Evolutionary conservation across 202 grass and related monocot species (phyloP), one percentile per base, ranked within the genome.

Genomic region (Musa balbisiana): DNA sequence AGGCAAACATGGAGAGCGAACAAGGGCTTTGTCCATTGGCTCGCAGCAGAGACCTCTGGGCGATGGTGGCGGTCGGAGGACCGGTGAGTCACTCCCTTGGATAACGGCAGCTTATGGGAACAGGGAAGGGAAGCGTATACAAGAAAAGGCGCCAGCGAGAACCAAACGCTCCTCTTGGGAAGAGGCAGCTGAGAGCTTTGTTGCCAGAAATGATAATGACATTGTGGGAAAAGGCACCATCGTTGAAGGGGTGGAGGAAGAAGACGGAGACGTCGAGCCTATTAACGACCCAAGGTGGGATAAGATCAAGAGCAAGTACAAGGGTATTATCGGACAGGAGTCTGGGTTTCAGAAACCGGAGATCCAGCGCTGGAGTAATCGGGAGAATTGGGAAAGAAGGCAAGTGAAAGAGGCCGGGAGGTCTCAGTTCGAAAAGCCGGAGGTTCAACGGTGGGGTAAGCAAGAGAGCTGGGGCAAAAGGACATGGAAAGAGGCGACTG

Each of bases 391-490:
- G 88, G 94, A 87, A 70, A 94, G 87, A 86, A 93, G 88, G 55
- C 75, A 79, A 0, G 80, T 59, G 71, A 98, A 93, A 83, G 88
- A 89, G 13, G 79, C 62, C 20, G 82, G 56, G 20, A 88, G 86
- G 69, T 89, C 85, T 15, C 85, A 71, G 63, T 89, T 86, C 22
- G 81, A 86, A 53, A 88, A 72, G 53, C 82, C 53, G 1, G 79
- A 85, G 73, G 77, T 86, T 62, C 83, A 78, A 52, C 88, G 85
- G 67, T 92, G 88, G 94, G 83, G 82, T 51, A 94, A 69, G 77
- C 88, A 89, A 79, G 90, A 98, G 68, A 82, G 86, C 71, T 88
- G 88, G 91, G 90, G 88, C 60, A 92, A 80, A 83, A 98, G 89
- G 56, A 82, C 81, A 0, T 84, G 79, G 81, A 98, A 93, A 77